phyloP scores from a whole-genome alignment of 192 early-diverging fungal species.

The Funneliformis mosseae region DNA sequence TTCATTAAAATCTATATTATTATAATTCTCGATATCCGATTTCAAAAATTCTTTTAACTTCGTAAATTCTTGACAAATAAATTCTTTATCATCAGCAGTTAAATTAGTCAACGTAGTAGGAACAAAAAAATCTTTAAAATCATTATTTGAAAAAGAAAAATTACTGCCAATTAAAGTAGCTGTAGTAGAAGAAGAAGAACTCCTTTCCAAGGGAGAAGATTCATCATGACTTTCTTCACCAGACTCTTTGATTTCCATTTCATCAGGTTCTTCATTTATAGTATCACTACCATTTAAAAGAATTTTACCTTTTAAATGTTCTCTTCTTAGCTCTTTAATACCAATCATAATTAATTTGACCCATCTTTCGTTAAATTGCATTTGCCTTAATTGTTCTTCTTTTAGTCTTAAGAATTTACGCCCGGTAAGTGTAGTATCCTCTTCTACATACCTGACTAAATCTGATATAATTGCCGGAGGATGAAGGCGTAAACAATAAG shows the following conservation, averaged over 20 bases:
- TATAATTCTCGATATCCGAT: background rate
- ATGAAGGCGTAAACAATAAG: slow-evolving; percentile 38
- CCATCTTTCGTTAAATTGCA: slow-evolving; percentile 47
- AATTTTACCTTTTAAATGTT: slow-evolving; percentile 36
- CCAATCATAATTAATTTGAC: slow-evolving; percentile 46
- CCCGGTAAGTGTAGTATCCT: slow-evolving; percentile 40
- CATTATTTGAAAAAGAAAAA: background rate
- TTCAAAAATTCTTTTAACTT: background rate
- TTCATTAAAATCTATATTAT: background rate
- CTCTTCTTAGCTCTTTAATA: slow-evolving; percentile 39
- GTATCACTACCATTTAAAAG: slow-evolving; percentile 36
- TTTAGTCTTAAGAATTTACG: slow-evolving; percentile 42
- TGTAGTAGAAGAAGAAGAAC: background rate
- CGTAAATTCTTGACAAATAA: background rate
- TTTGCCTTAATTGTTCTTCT: slow-evolving; percentile 43
- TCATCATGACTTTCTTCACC: background rate
- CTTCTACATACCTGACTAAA: slow-evolving; percentile 41
- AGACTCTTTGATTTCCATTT: background rate
- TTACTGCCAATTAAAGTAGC: background rate
- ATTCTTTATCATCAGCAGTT: background rate
- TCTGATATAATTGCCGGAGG: slow-evolving; percentile 43
- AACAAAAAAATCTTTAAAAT: background rate
- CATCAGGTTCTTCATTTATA: too few species aligned
- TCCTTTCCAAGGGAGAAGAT: too few species aligned
- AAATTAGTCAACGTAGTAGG: background rate